phyloP scores from a whole-genome alignment of 495 filamentous ascomycete species.

The Sordaria brevicollis region DNA sequence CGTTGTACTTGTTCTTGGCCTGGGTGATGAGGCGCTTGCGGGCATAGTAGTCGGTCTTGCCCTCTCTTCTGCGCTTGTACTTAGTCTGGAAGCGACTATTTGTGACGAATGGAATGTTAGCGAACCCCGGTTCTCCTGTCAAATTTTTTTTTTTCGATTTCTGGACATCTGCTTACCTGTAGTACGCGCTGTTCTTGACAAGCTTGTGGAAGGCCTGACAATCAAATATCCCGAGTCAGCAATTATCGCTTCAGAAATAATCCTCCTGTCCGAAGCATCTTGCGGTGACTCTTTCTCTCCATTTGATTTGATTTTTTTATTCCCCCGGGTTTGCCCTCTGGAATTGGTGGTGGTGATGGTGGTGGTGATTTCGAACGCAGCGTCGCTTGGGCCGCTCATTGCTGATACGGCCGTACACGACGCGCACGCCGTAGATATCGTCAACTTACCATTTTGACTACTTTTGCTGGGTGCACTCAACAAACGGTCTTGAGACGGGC shows the following conservation, averaged over 20 bases:
- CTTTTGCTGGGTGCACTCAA: slow-evolving; percentile 27
- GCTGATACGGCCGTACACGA: not conserved
- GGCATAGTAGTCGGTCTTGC: slow-evolving; percentile 99
- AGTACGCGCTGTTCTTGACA: slow-evolving; percentile 96
- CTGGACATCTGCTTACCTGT: slow-evolving; percentile 55
- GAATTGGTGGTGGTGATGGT: not conserved
- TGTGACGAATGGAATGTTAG: slow-evolving; percentile 13
- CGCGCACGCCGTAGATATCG: not conserved
- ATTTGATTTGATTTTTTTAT: not conserved
- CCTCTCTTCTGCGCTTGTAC: slow-evolving; percentile 92
- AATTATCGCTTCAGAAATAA: slow-evolving; percentile 93
- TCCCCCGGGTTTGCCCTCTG: not conserved
- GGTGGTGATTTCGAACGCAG: slow-evolving; percentile 1
- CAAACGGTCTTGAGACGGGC: slow-evolving; percentile 21
- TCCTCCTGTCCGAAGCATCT: slow-evolving; percentile 78
- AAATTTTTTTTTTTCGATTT: not conserved
- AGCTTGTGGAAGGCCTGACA: slow-evolving; percentile 84
- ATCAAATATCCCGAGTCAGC: slow-evolving; percentile 68
- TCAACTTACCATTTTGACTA: slow-evolving; percentile 53
- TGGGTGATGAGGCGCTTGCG: slow-evolving; percentile 99
- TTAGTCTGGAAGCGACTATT: slow-evolving; percentile 96
- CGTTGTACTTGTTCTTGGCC: slow-evolving; percentile 99
- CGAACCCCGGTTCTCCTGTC: not conserved
- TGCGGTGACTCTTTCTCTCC: slow-evolving; percentile 65
- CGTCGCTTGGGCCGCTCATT: not conserved